Percentiles rank a stretch among this genome's conserved stretches.
Conservation (phyloP, 176 grass and related monocot species). For the Pharus latifolius region DNA sequence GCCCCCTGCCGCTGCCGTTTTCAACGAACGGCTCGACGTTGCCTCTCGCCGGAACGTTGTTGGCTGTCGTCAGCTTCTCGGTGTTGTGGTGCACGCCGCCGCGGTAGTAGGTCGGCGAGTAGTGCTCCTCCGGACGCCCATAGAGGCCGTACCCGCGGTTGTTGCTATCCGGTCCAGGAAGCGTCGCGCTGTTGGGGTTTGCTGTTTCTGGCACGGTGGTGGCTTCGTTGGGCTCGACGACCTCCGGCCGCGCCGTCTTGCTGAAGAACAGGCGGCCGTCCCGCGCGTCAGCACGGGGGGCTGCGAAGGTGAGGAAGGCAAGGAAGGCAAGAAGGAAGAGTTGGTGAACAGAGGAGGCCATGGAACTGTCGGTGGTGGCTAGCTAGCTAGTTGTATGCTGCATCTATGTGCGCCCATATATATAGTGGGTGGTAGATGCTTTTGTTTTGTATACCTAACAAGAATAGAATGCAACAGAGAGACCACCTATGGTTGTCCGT, state of each 20-base stretch:
- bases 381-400: no score
- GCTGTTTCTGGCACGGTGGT: no score
- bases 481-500: no score
- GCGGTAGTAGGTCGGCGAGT: constrained; percentile 3
- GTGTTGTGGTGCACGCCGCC: no score
- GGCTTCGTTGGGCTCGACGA: neutral
- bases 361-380: neutral
- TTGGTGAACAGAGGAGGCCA: constrained; percentile 1
- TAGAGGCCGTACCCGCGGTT: constrained; percentile 33
- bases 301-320: constrained; percentile 1
- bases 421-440: no score
- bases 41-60: no score
- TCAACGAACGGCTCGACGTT: neutral
- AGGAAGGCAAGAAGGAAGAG: neutral
- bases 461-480: no score
- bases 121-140: neutral
- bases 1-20: neutral
- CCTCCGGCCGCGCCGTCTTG: neutral
- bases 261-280: constrained; percentile 19
- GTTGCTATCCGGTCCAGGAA: neutral
- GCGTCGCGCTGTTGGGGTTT: no score
- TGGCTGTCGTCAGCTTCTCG: no score
- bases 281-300: neutral
- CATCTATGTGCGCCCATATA: no score
- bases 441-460: no score